phyloP scores from a whole-genome alignment of 768 basidiomycete species.

The Kwoniella heveanensis region DNA sequence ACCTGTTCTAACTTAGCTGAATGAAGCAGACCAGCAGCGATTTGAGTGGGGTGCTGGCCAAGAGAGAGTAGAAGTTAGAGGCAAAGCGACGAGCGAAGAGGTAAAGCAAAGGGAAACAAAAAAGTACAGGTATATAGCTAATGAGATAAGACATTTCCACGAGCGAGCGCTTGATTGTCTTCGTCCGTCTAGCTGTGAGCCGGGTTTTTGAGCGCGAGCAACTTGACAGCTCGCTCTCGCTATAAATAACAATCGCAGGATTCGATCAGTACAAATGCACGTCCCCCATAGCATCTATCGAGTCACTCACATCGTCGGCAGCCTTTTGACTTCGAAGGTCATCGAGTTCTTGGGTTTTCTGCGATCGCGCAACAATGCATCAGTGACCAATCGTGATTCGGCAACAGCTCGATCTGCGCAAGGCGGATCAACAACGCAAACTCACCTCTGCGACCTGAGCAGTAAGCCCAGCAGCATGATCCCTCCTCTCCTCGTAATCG shows the following conservation, averaged over 20 bases:
- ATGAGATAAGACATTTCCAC: background rate
- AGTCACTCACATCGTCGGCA: slow-evolving; percentile 64
- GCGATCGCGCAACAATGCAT: background rate
- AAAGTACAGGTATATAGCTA: background rate
- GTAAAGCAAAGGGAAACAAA: too few species aligned
- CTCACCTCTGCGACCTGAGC: slow-evolving; percentile 62
- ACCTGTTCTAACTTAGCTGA: too few species aligned
- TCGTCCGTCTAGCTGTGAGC: slow-evolving; percentile 46
- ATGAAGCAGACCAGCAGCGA: too few species aligned
- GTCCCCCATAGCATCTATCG: background rate
- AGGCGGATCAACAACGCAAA: too few species aligned
- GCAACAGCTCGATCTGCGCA: too few species aligned
- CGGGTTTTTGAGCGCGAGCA: slow-evolving; percentile 55
- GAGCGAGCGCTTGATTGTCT: background rate
- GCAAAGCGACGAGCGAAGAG: too few species aligned
- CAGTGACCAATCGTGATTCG: background rate
- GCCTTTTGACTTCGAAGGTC: slow-evolving; percentile 66
- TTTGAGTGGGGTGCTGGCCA: too few species aligned
- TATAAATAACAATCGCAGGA: too few species aligned
- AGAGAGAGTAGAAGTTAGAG: too few species aligned
- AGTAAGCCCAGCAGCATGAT: slow-evolving; percentile 65
- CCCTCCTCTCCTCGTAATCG: slow-evolving; percentile 60
- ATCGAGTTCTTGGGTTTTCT: slow-evolving; percentile 73
- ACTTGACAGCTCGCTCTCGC: slow-evolving; percentile 55
- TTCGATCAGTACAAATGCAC: slow-evolving; percentile 3